These are phyloP conservation scores for Dictyostelium discoideum DNA, from an alignment of 78 protist species.

Conservation along the genomic window DNA sequence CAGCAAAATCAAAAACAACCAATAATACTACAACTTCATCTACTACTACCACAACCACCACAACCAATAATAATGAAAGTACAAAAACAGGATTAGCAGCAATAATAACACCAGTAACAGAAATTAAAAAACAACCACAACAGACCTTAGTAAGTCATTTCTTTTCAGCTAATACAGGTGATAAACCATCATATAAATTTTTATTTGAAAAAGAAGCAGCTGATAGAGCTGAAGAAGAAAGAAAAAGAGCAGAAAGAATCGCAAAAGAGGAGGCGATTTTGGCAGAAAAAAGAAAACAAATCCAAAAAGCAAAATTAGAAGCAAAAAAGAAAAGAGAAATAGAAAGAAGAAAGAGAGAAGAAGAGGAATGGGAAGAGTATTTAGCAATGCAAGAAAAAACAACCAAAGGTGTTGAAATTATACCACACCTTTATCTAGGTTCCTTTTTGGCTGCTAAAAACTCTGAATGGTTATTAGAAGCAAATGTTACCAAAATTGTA, in stretches of 20 bases:
- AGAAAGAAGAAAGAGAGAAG: constrained; percentile 14
- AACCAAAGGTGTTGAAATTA: constrained; percentile 56
- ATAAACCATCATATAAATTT: constrained; percentile 23
- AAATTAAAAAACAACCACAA: background rate
- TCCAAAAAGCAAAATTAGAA: background rate
- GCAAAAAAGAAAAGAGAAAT: constrained; percentile 28
- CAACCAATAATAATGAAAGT: background rate
- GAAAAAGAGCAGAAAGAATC: background rate
- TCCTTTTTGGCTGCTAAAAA: constrained; percentile 66
- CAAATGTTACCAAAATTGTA: constrained; percentile 14
- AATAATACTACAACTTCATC: background rate
- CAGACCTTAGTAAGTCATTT: constrained; percentile 3
- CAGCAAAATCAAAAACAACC: background rate
- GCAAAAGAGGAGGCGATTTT: constrained; percentile 1
- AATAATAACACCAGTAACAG: background rate
- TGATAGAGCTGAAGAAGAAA: constrained; percentile 48
- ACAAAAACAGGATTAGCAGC: background rate
- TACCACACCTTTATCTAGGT: constrained; percentile 60
- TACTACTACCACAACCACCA: background rate
- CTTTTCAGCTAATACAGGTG: background rate
- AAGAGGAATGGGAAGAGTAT: constrained; percentile 6
- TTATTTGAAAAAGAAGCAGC: constrained; percentile 68
- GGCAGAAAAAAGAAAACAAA: constrained; percentile 7
- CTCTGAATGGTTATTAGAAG: constrained; percentile 57
- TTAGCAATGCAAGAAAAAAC: constrained; percentile 17